Base-by-base conservation (phyloP, 805 yeast species). In the Jamesozyma piceae region DNA sequence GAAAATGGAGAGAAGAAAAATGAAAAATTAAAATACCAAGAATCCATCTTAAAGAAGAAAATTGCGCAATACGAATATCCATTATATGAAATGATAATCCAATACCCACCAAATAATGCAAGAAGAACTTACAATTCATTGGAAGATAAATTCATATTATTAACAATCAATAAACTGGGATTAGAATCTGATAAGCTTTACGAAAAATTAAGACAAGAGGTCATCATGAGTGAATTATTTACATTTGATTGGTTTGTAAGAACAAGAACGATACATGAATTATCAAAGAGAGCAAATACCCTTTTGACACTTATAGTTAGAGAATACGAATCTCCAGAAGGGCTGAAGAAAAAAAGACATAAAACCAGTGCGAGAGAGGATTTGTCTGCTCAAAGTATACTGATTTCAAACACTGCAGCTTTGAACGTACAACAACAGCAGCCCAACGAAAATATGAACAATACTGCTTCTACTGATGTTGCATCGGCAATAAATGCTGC, bases 31-130 rank as follows among this genome's bases (percentile, higher is more conserved):
- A 57, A 62, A 29, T 64, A 69, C 33, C 90, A 83, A 54, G 76
- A 78, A 46, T 68, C 65, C 39, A 62, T 80, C 9, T 63, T 83
- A 30, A 69, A 68, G 2, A 63, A 60, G 27, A 82, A 82, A 50
- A 63, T 82, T 49, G 69, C 69, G 37, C 73, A 69, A 42, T 66
- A 71, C 34, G 66, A 67, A n/a, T 75, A 72, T 44, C 88, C 89
- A 0, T 57, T 82, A 19, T 77, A 77, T 36, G 78, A 80, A 35
- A 63, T 84, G 60, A 63, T 63, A 3, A 78, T 84, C 20, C 82
- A 75, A 42, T 84, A 82, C 46, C 90, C 92, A 0, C 89, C 89
- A n/a, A 83, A 82, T 55, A 83, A 82, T 57, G 82, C 92, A 11
- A 82, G 83, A 54, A 66, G 88, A 50, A 71, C 82, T 8, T 84